phyloP scores from a whole-genome alignment of 305 asterid species.

The Ajuga reptans region DNA sequence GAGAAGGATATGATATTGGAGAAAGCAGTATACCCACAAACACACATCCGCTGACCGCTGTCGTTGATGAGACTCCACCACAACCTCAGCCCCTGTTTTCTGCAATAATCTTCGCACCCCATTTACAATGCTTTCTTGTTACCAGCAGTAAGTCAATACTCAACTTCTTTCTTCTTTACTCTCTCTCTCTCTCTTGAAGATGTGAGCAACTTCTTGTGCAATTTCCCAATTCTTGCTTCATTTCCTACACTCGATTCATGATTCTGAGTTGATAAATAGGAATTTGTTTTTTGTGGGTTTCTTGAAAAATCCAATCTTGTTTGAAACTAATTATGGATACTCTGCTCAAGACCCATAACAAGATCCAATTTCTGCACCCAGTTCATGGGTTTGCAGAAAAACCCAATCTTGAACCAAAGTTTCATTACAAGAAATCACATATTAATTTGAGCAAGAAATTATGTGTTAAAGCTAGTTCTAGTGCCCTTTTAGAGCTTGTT shows the following conservation, averaged over 20 bases:
- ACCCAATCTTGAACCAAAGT: conserved; percentile 25
- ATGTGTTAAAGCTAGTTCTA: conserved; percentile 45
- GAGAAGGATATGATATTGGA: conserved; percentile 22
- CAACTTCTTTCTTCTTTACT: neutral
- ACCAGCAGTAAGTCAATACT: conserved; percentile 25
- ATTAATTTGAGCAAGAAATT: conserved; percentile 28
- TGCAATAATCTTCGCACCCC: conserved; percentile 15
- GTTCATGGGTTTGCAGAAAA: conserved; percentile 40
- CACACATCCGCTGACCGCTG: neutral
- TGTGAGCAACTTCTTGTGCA: neutral
- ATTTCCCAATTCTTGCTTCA: conserved; percentile 9
- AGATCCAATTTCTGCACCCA: conserved; percentile 67
- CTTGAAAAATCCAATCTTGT: conserved; percentile 17
- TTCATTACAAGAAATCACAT: conserved; percentile 36
- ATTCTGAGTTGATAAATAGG: conserved; percentile 22
- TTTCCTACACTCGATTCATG: conserved; percentile 20
- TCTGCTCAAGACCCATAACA: conserved; percentile 59
- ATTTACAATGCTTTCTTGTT: neutral
- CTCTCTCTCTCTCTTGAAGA: conserved; percentile 10
- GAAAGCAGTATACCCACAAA: conserved; percentile 28
- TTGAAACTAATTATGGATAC: conserved; percentile 44
- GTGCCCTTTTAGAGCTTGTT: conserved; percentile 77
- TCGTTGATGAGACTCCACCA: conserved; percentile 29
- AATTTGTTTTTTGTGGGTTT: conserved; percentile 18
- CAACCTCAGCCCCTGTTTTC: conserved; percentile 21